phyloP scores from a whole-genome alignment of 2,329 filamentous ascomycete genomes.

The Trichoderma cornu-damae region DNA sequence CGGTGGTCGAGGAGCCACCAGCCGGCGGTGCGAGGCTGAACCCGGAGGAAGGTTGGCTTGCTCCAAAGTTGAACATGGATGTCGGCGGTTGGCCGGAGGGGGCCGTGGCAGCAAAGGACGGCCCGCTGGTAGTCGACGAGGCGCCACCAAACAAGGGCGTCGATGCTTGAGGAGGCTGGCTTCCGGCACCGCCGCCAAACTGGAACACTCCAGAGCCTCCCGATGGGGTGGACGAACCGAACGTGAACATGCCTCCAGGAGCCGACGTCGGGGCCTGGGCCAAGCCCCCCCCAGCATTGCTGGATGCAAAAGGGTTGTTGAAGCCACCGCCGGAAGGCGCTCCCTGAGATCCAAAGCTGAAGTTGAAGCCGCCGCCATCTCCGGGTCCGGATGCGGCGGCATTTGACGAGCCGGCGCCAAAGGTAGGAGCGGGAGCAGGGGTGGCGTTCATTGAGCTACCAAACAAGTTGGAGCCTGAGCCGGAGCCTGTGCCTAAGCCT shows the following conservation, averaged over 20 bases:
- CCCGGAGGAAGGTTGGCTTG: slow-evolving; percentile 32
- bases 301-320: slow-evolving; percentile 39
- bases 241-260: slow-evolving; percentile 35
- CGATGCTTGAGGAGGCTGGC: slow-evolving; percentile 23
- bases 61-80: slow-evolving; percentile 32
- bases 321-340: slow-evolving; percentile 27
- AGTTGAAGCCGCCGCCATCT: slow-evolving; percentile 24
- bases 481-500: too few relatives aligned
- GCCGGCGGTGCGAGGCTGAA: slow-evolving; percentile 39
- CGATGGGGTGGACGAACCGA: slow-evolving; percentile 28
- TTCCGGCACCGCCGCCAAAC: slow-evolving; percentile 32
- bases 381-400: slow-evolving; percentile 21
- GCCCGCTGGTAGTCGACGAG: slow-evolving; percentile 28
- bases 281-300: slow-evolving; percentile 25
- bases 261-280: slow-evolving; percentile 24
- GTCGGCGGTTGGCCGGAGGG: slow-evolving; percentile 27
- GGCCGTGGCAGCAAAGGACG: slow-evolving; percentile 39
- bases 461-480: slow-evolving; percentile 38
- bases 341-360: slow-evolving; percentile 32
- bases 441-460: slow-evolving; percentile 26
- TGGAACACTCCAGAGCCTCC: slow-evolving; percentile 33
- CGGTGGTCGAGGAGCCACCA: slow-evolving; percentile 42
- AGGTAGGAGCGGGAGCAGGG: slow-evolving; percentile 21
- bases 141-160: slow-evolving; percentile 32
- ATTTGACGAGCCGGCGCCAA: slow-evolving; percentile 23